phyloP scores from a whole-genome alignment of 768 basidiomycete species.

The Candolleomyces aberdarensis region DNA sequence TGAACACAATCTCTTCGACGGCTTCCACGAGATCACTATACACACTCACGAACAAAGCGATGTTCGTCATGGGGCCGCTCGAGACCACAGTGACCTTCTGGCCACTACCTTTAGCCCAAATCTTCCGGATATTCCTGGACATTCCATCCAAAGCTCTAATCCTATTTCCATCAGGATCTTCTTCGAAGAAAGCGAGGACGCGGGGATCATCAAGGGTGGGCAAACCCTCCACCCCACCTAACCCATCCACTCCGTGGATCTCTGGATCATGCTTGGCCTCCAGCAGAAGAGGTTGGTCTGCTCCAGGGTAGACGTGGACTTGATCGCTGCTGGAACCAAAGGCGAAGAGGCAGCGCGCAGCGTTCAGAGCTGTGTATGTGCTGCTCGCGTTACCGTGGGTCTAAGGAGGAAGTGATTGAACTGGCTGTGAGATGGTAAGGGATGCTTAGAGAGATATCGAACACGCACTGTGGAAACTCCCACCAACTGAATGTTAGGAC shows the following conservation, averaged over 20 bases:
- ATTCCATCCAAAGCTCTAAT: constrained; percentile 70
- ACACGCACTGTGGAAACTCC: constrained; percentile 77
- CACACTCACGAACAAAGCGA: constrained; percentile 61
- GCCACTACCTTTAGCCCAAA: constrained; percentile 59
- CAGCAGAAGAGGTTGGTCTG: constrained; percentile 64
- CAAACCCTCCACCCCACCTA: constrained; percentile 83
- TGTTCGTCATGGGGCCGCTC: constrained; percentile 83
- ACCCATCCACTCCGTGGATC: constrained; percentile 81
- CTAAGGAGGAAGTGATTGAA: constrained; percentile 30
- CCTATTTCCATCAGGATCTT: constrained; percentile 35
- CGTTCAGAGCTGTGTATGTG: constrained; percentile 64
- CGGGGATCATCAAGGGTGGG: constrained; percentile 44
- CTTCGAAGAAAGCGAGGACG: constrained; percentile 50
- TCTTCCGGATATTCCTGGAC: constrained; percentile 46
- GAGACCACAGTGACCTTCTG: constrained; percentile 67
- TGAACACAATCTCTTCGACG: constrained; percentile 74
- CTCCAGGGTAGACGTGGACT: constrained; percentile 68
- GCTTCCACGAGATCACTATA: constrained; percentile 51
- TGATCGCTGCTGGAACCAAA: constrained; percentile 56
- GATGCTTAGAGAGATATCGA: neutral
- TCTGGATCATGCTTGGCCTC: constrained; percentile 61
- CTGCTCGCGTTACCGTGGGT: constrained; percentile 78
- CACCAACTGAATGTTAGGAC: constrained; percentile 60
- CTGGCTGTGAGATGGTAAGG: neutral
- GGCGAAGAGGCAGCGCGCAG: constrained; percentile 71